phyloP scores from a whole-genome alignment of 1,284 basidiomycete genomes.

The Irpex rosettiformis region DNA sequence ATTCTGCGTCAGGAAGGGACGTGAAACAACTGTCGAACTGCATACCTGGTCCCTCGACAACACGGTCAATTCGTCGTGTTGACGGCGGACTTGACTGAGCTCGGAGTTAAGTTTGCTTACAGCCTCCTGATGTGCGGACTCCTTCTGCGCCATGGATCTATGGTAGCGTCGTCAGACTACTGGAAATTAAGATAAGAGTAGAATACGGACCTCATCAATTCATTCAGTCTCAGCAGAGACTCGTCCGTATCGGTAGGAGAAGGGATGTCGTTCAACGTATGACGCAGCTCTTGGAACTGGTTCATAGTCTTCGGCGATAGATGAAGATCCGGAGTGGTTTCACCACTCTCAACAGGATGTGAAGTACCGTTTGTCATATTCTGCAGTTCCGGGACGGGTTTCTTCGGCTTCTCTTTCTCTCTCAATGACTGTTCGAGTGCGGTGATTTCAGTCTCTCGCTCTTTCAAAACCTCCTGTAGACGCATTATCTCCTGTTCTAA shows the following conservation, averaged over 20 bases:
- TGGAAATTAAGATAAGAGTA: slow-evolving; percentile 6
- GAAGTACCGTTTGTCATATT: slow-evolving; percentile 17
- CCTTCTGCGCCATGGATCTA: slow-evolving; percentile 94
- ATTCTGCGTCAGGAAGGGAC: neutral
- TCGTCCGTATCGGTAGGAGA: slow-evolving; percentile 55
- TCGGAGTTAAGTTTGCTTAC: slow-evolving; percentile 71
- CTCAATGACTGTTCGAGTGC: slow-evolving; percentile 68
- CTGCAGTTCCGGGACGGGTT: slow-evolving; percentile 17
- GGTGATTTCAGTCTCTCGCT: slow-evolving; percentile 84
- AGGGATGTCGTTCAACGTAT: slow-evolving; percentile 40
- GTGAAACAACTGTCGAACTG: neutral
- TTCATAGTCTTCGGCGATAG: slow-evolving; percentile 67
- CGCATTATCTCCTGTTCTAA: slow-evolving; percentile 92
- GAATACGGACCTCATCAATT: slow-evolving; percentile 75
- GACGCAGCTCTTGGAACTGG: slow-evolving; percentile 68
- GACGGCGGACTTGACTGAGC: slow-evolving; percentile 64
- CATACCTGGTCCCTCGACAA: slow-evolving; percentile 79
- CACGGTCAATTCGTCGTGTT: slow-evolving; percentile 76
- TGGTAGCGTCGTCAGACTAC: slow-evolving; percentile 10
- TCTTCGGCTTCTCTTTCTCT: slow-evolving; percentile 36
- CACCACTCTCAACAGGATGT: slow-evolving; percentile 24
- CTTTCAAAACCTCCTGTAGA: slow-evolving; percentile 83
- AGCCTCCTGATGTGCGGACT: slow-evolving; percentile 76
- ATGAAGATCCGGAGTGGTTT: slow-evolving; percentile 27
- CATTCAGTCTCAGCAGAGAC: slow-evolving; percentile 72